Base-by-base conservation (phyloP, 257 asterid genomes). In the Haberlea rhodopensis region DNA sequence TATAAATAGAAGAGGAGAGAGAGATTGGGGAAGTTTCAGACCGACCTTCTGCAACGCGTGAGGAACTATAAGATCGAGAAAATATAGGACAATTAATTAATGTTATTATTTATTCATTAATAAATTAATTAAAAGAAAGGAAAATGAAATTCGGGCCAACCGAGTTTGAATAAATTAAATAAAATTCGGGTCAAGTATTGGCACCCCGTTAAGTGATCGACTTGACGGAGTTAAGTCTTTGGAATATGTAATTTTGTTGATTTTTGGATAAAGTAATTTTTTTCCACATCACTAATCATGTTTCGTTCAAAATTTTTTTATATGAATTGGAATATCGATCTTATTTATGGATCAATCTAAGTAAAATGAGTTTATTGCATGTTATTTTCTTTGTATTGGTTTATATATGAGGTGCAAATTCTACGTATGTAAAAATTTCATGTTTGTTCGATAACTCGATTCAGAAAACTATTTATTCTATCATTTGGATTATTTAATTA, bases 21-120 rank as follows among this genome's bases (percentile, higher is more conserved):
- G 66, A 62, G 71, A 73, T 53, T 58, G 67, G 37, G 71, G 57
- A 27, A 67, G 63, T 46, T 63, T 32, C 72, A 27, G 52, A 70
- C 80, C 75, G 75, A 78, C 77, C 75, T 73, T 61, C 18, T 5
- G 8, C 25, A 59, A 71, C 82, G 82, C 76, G 82, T 73, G 69
- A 63, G 62, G 59, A 19, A 52, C 37, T 57, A 60, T 26, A 48
- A n/a, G 78, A 67, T 45, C 71, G 74, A 57, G 68, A 67, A 15
- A 28, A 6, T n/a, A n/a, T n/a, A 34, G 6, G 0, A 23, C 13
- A 53, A 31, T 66, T 13, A 34, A 29, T 52, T 5, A 25, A n/a
- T n/a, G n/a, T 24, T 0, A 18, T 13, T n/a, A n/a, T n/a, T n/a
- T n/a, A n/a, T n/a, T n/a, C n/a, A n/a, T n/a, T n/a, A n/a, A n/a